Conservation (phyloP, 148 eudicot species). For the Diospyros lotus region DNA sequence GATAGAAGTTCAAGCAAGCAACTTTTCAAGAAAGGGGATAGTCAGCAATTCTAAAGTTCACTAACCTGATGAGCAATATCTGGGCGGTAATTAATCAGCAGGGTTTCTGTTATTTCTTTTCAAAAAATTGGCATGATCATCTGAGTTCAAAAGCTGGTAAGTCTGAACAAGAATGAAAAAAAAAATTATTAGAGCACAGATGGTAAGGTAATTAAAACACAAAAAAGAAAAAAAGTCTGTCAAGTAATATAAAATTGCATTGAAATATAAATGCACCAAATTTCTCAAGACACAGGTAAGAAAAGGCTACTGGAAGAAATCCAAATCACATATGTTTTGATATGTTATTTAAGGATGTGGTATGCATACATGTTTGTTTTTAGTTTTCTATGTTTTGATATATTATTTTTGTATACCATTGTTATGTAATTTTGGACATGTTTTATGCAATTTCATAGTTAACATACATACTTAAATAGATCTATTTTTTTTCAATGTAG, state of each 20-base stretch:
- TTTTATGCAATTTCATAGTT: too few species aligned
- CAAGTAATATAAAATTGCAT: background rate
- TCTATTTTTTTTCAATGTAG: too few species aligned
- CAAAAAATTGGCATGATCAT: constrained; percentile 76
- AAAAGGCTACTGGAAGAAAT: background rate
- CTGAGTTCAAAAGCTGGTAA: constrained; percentile 78
- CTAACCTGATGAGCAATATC: constrained; percentile 92
- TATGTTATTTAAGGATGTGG: too few species aligned
- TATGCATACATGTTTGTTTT: too few species aligned
- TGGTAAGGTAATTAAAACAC: background rate
- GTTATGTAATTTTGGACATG: too few species aligned
- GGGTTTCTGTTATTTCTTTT: constrained; percentile 65
- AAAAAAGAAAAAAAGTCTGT: background rate
- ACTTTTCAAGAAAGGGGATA: background rate
- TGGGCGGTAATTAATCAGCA: constrained; percentile 81
- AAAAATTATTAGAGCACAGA: background rate
- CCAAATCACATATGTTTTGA: too few species aligned
- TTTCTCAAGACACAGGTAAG: background rate
- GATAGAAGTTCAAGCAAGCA: background rate
- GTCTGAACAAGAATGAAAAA: constrained; percentile 34
- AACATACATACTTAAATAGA: too few species aligned
- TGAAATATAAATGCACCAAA: background rate
- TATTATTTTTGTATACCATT: too few species aligned
- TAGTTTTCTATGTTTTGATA: too few species aligned
- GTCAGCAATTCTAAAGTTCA: background rate